Evolutionary conservation across 768 basidiomycete genomes (phyloP).

Genomic region (Psilocybe subaeruginosa): DNA sequence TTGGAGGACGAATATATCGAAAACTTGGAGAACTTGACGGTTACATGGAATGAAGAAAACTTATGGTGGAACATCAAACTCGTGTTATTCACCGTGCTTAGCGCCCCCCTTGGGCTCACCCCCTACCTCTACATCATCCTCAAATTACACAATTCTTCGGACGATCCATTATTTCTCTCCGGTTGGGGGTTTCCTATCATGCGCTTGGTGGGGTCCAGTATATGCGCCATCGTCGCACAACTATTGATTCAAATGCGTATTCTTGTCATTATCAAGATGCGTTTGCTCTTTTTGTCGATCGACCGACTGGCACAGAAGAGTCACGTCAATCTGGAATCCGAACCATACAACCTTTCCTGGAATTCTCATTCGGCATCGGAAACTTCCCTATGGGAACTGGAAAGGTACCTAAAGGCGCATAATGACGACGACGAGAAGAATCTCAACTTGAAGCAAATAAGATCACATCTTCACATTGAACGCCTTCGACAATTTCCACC

Average conservation of each 20-base stretch:
- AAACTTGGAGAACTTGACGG: not conserved
- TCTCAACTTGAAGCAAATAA: not conserved
- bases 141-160: not conserved
- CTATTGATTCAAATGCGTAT: constrained; percentile 1
- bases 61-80: constrained; percentile 5
- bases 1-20: not conserved
- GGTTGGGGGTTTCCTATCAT: constrained; percentile 1
- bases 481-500: not conserved
- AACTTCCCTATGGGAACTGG: not conserved
- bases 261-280: not conserved
- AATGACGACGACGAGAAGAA: too few relatives aligned
- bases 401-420: not conserved
- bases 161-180: not conserved
- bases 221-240: not conserved
- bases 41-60: not conserved
- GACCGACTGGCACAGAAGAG: not conserved
- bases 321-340: not conserved
- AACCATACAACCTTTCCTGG: not conserved
- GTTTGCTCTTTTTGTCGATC: constrained; percentile 2
- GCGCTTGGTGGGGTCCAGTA: not conserved
- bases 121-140: constrained; percentile 3
- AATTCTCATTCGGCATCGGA: not conserved
- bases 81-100: not conserved
- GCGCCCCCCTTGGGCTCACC: not conserved
- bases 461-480: not conserved